These are phyloP conservation scores for Spergularia marina DNA, from an alignment of 148 eudicot species.

Conservation along the genomic window DNA sequence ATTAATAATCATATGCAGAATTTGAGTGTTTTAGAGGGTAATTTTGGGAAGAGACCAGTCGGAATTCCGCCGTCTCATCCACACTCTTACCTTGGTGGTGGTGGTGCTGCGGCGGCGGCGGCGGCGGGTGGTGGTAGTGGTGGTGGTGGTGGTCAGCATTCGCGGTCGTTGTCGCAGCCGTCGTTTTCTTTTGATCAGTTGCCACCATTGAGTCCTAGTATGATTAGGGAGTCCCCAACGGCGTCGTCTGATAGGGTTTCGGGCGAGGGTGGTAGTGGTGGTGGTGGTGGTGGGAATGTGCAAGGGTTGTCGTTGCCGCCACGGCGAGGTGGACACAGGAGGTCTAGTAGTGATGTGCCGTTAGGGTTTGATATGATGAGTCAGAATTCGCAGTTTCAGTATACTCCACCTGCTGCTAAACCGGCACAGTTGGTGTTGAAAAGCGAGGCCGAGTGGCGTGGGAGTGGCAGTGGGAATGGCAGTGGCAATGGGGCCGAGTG, in stretches of 20 bases:
- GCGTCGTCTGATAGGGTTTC: slow-evolving; percentile 12
- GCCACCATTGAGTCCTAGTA: slow-evolving; percentile 42
- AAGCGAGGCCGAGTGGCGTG: slow-evolving; percentile 24
- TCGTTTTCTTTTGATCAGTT: slow-evolving; percentile 39
- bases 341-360: slow-evolving; percentile 48
- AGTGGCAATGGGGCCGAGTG: neutral
- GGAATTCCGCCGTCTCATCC: slow-evolving; percentile 39
- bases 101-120: slow-evolving; percentile 13
- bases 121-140: slow-evolving; percentile 15
- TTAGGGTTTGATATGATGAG: slow-evolving; percentile 28
- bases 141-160: slow-evolving; percentile 32
- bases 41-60: slow-evolving; percentile 23
- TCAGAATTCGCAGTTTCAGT: slow-evolving; percentile 7
- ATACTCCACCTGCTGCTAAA: neutral
- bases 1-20: slow-evolving; percentile 32
- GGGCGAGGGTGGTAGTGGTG: slow-evolving; percentile 10
- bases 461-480: neutral
- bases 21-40: slow-evolving; percentile 22
- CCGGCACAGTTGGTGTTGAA: slow-evolving; percentile 35
- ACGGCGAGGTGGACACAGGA: slow-evolving; percentile 34
- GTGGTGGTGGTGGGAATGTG: slow-evolving; percentile 19
- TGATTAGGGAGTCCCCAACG: slow-evolving; percentile 19
- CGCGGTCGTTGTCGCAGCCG: slow-evolving; percentile 42
- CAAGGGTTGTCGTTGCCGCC: slow-evolving; percentile 27
- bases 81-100: slow-evolving; percentile 19